These are phyloP conservation scores for Murraya koenigii DNA, from an alignment of 345 rosid genomes.

Conservation along the genomic window DNA sequence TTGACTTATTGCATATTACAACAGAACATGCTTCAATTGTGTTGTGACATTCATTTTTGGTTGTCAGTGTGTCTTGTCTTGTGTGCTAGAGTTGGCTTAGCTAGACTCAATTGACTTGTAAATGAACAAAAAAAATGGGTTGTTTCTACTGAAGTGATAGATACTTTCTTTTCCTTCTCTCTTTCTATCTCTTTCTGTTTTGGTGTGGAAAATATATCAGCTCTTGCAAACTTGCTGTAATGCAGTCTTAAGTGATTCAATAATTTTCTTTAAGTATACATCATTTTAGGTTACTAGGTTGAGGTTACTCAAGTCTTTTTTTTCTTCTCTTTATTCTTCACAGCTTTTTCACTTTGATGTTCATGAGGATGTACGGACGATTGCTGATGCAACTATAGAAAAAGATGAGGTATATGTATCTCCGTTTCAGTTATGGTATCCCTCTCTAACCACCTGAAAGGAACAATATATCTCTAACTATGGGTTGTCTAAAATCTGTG, in stretches of 20 bases:
- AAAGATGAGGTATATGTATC: slow-evolving; percentile 79
- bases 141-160: background rate
- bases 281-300: background rate
- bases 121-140: background rate
- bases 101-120: background rate
- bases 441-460: background rate
- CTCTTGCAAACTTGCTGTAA: background rate
- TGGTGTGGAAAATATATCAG: background rate
- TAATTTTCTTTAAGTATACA: background rate
- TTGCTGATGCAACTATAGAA: slow-evolving; percentile 95
- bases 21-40: background rate
- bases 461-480: background rate
- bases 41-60: background rate
- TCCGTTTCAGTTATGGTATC: background rate
- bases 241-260: background rate
- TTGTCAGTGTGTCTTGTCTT: background rate
- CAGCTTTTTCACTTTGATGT: slow-evolving; percentile 99
- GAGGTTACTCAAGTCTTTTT: background rate
- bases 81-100: background rate
- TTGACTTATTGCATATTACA: background rate
- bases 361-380: slow-evolving; percentile 95
- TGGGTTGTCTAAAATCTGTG: background rate
- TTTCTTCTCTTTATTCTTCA: background rate
- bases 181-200: background rate
- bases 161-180: background rate